Base-by-base conservation (phyloP, 2,329 filamentous ascomycete species). In the Emergomyces orientalis region DNA sequence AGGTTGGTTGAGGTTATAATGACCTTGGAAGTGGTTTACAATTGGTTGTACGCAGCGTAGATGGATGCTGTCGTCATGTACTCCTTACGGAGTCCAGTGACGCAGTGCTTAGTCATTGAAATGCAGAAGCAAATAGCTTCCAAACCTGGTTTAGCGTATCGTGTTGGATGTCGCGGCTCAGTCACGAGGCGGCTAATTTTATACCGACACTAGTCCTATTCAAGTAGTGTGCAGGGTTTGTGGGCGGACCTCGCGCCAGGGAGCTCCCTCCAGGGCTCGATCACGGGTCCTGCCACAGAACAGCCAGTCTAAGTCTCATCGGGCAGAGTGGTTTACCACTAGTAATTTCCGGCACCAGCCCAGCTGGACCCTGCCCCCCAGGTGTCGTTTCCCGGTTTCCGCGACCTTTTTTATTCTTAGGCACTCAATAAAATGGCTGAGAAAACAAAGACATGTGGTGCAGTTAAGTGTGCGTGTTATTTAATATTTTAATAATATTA, bases 121-220 rank as follows among this genome's bases (percentile, higher is more conserved):
- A n/a, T n/a, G n/a, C n/a, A n/a, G n/a, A n/a, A n/a, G n/a, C n/a
- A n/a, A n/a, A n/a, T n/a, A n/a, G 2, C 25, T 17, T 17, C 17
- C 30, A 32, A 1, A 37, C 6, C 49, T 5, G 49, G 43, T 3
- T 52, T 52, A 52, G 49, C 49, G 47, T 27, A 1, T 14, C 1
- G 14, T 14, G 11, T 27, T 27, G 9, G 22, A 14, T 3, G 17
- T 34, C 51, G 54, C 54, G 34, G 54, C 54, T 56, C 19, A 39
- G 54, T 56, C 54, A 56, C 34, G 52, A 56, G 52, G 52, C 52
- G 52, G 30, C 52, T 56, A 56, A 56, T 56, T 56, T 56, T 22
- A 39, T 0, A 25, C 17, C 2, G 51, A 57, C 43, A 54, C 67
- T 65, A 65, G 60, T 60, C 55, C 55, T 17, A n/a, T 25, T 43